Base-by-base conservation (phyloP, 1,139 yeast genomes). In the Nematodospora anomalae region DNA sequence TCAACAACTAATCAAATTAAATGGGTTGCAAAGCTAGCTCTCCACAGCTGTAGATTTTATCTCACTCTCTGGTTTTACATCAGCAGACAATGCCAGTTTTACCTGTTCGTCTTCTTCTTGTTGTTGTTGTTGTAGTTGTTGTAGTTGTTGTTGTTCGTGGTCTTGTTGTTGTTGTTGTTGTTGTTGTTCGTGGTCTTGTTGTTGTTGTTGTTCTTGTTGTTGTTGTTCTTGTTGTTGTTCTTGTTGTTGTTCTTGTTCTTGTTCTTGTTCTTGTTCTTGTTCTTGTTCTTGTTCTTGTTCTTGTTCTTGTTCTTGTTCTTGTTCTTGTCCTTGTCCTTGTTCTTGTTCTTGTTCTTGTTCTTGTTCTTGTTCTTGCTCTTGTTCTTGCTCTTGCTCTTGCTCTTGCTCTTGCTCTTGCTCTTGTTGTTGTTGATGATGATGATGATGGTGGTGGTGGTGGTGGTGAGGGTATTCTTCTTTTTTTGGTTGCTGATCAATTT, bases 401-500 rank as follows among this genome's bases (percentile, higher is more conserved):
- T n/a, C n/a, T n/a, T n/a, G n/a, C n/a, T n/a, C n/a, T n/a, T n/a
- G n/a, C n/a, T n/a, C n/a, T n/a, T n/a, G n/a, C n/a, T n/a, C n/a
- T n/a, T n/a, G n/a, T n/a, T n/a, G n/a, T n/a, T n/a, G n/a, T n/a
- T n/a, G n/a, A n/a, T n/a, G n/a, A n/a, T n/a, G n/a, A n/a, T n/a
- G n/a, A n/a, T n/a, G n/a, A n/a, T n/a, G n/a, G n/a, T n/a, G n/a
- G n/a, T n/a, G n/a, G n/a, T n/a, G n/a, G n/a, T n/a, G n/a, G n/a
- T n/a, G n/a, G n/a, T n/a, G 21, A 18, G 21, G 21, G 7, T 18
- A 6, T 31, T 36, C 36, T 18, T 34, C 31, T 29, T 39, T 28
- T 33, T 40, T 32, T 22, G 28, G 5, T 41, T 42, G 11, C 38
- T 49, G 48, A 22, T 50, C 51, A 25, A 47, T 43, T 29, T 53